Evolutionary conservation across 139 green algal species (phyloP), one percentile per base, ranked within the genome.

Genomic region (Chlorella vulgaris): DNA sequence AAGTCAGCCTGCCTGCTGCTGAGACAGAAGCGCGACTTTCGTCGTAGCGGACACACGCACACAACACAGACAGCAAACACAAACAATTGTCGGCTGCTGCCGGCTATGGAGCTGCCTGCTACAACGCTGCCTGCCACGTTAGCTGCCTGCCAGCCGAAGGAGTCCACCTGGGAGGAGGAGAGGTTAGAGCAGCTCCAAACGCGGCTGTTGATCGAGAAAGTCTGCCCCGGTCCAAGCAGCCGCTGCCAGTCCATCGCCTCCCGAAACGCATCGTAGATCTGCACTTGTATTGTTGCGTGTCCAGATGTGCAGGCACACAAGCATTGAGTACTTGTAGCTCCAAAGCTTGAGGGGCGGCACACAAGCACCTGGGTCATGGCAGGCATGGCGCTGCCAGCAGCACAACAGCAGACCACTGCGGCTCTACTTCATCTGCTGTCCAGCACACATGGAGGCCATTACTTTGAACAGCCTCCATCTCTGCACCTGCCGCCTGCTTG

Each of bases 131-230:
- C n/a, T n/a, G n/a, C n/a, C n/a, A n/a, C n/a, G n/a, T n/a, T 1
- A 53, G 31, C 33, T 26, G 31, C 29, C 35, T 47, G 40, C 15
- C 63, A 70, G 29, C 29, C 35, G 31, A 31, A 21, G 8, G 8
- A 24, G 26, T 4, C 63, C 29, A 47, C 66, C 28, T 85, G 68
- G 0, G 84, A 81, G 28, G 66, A 89, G 36, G 71, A 75, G 61
- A 96, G 63, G 76, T 93, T 85, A 42, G 84, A 87, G 87, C 90
- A 94, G 81, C 81, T 84, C 79, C 84, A 88, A 15, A 95, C 87
- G 67, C 91, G 88, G 19, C 88, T 83, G 28, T 94, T 84, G 61
- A 96, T 84, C 0, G 53, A 84, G 65, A 97, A 95, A 4, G 77
- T 92, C 42, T 86, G 79, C 19, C 66, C 65, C 1, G 65, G 71